A percentile compares a stretch with the other conserved stretches of the same genome.
Evolutionary conservation across 768 basidiomycete genomes (phyloP).

Genomic region (Gymnopilus dilepis): DNA sequence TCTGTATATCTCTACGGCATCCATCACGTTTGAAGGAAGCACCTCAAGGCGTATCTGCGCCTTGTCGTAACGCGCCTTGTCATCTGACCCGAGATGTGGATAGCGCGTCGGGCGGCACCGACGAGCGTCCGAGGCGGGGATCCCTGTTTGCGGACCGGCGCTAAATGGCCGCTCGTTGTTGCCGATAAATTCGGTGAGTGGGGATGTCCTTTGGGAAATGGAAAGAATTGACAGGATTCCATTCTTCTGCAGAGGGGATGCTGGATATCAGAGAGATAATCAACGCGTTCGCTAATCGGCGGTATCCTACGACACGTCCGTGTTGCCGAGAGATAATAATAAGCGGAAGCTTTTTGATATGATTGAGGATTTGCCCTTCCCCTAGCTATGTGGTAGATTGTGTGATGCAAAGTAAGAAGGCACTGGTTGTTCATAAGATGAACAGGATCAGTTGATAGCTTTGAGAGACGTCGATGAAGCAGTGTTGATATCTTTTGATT

Average conservation of each 20-base stretch:
- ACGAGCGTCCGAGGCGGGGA: not conserved
- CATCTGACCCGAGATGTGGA: not conserved
- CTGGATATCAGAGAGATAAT: not conserved
- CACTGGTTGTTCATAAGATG: not conserved
- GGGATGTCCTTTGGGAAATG: not conserved
- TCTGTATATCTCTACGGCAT: not conserved
- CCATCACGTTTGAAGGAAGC: not conserved
- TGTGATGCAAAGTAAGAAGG: not conserved
- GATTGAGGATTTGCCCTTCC: not conserved
- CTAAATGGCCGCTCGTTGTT: not conserved
- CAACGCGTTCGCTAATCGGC: not conserved
- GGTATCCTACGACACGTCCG: not conserved
- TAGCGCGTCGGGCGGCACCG: not conserved
- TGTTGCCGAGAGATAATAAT: not conserved
- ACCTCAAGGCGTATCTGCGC: not conserved
- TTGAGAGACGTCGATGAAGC: not conserved
- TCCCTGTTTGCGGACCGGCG: not conserved
- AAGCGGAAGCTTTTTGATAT: not conserved
- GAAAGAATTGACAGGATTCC: not conserved
- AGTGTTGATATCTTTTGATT: constrained; percentile 6
- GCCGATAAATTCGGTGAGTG: constrained; percentile 4
- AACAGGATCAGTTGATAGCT: not conserved
- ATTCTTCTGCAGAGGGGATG: not conserved
- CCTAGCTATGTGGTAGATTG: not conserved
- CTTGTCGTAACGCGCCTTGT: not conserved